Base-by-base conservation (phyloP, 352 stramenopile species). In the Hyaloperonospora brassicae region DNA sequence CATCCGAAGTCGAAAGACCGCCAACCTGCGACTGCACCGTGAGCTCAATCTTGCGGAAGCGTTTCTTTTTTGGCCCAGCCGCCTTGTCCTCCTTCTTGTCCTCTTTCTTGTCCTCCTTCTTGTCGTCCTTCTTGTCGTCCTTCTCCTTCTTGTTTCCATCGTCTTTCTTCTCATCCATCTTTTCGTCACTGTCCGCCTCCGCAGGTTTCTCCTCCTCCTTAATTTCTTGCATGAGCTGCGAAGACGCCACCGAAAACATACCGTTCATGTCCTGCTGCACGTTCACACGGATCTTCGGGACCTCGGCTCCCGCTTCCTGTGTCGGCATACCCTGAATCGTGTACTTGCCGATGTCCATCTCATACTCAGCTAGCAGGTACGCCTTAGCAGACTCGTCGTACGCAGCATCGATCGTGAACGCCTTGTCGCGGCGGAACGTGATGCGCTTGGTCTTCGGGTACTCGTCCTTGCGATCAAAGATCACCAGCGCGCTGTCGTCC, bases 221-320 rank as follows among this genome's bases (percentile, higher is more conserved):
- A 42, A 98, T 86, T 68, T 98, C 95, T 66, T 98, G 91, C 77
- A 99, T 98, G 70, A 98, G 86, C 70, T 98, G 94, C 43, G 95
- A 97, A 47, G 89, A 97, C 48, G 89, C 79, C 24, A 99, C 77
- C 36, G 83, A 84, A 63, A 99, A 96, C 46, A 98, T 81, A 8
- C 97, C 97, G 70, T 98, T 91, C 57, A 98, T 92, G 69, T 98
- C 95, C 67, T 98, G 86, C 76, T 97, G 95, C 55, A 99, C 92
- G 79, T 98, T 98, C 42, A 99, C 95, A 53, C 95, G 90, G 48
- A 99, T 95, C 75, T 87, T 87, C 7, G 84, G 77, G 27, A 76
- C 57, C 87, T 98, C 72, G 53, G 78, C 61, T 27, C 68, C 65
- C 43, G 86, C 81, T 31, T 87, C 81, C 40, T 79, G 70, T n/a